Evolutionary conservation across 75 land plant genomes (phyloP).

Genomic region (Pinus tabuliformis): DNA sequence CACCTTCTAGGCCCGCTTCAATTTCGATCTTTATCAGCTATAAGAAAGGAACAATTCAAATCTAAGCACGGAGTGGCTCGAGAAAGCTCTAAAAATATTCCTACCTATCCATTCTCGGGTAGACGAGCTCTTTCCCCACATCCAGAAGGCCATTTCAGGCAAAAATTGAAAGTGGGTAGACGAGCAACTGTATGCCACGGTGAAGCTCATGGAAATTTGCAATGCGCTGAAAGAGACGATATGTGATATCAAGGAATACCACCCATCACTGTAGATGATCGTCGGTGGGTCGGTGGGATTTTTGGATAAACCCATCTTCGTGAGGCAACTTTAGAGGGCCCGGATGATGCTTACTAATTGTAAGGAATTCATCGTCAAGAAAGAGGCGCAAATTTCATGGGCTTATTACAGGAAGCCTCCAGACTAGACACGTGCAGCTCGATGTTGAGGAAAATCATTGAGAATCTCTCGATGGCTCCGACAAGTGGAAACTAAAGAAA

Average conservation of each 20-base stretch:
- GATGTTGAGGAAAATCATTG: too few relatives aligned
- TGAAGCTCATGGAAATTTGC: slow-evolving; percentile 29
- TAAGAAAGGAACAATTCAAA: neutral
- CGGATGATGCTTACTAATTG: slow-evolving; percentile 1
- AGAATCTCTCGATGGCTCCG: too few relatives aligned
- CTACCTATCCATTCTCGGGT: slow-evolving; percentile 13
- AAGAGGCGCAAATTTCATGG: slow-evolving; percentile 1
- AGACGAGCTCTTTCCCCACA: slow-evolving; percentile 19
- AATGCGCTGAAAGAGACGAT: slow-evolving; percentile 14
- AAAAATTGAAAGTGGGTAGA: slow-evolving; percentile 24
- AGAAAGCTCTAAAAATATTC: slow-evolving; percentile 5
- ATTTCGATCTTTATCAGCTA: slow-evolving; percentile 2
- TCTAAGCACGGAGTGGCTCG: slow-evolving; percentile 15
- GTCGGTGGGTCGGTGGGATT: neutral
- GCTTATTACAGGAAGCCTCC: neutral
- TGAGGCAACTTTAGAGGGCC: slow-evolving; percentile 9
- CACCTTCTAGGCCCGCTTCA: slow-evolving; percentile 13
- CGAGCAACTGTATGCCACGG: slow-evolving; percentile 26
- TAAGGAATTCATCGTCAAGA: slow-evolving; percentile 8
- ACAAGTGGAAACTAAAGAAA: too few relatives aligned
- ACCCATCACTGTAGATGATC: slow-evolving; percentile 5
- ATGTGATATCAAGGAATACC: slow-evolving; percentile 13
- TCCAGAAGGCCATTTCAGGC: neutral
- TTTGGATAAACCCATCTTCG: neutral
- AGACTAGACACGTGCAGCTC: too few relatives aligned